Evolutionary conservation across 148 eudicot species (phyloP), one percentile per base, ranked within the genome.

Genomic region (Fallopia convolvulus): DNA sequence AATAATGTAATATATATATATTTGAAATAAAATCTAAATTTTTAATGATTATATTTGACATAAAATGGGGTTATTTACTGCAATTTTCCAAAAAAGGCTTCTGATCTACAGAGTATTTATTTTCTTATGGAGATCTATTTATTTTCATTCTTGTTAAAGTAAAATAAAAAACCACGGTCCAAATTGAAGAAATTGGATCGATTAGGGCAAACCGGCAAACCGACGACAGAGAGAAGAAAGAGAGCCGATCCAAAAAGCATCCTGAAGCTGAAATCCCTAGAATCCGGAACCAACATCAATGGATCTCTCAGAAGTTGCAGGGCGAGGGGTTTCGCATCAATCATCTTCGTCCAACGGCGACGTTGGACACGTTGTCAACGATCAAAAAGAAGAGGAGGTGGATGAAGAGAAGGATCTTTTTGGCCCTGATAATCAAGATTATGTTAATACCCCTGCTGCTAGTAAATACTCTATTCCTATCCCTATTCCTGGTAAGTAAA

Each of bases 401-500:
- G 83, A 83, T n/a, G 87, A 85, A 2, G 89, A 77, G 15, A 85
- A 86, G 66, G 99, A 95, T 88, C 89, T 95, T 75, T 95, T 95
- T 90, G 99, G 98, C 20, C 79, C 90, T 72, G 97, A 92, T 84
- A 93, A 95, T 83, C 92, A 91, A 61, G 99, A 91, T 70, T 95
- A 91, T 74, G 86, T 84, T 48, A 92, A 85, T 76, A 92, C 97
- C 55, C 83, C 60, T n/a, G 87, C 91, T 33, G 63, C 74, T 60
- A 92, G 99, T 70, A 85, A 89, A 52, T 82, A 80, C 60, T 88
- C 88, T n/a, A 26, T 26, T 26, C 30, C 30, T 26, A 26, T 26
- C 1, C 30, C 30, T 26, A 97, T 95, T 44, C 97, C 99, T 74
- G 99, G 97, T 92, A 79, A 82, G 71, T 78, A 41, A 26, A 26